A percentile compares a stretch with the other conserved stretches of the same genome.
These are phyloP conservation scores for Iris pallida DNA, from an alignment of 116 monocot species.

Conservation along the genomic window DNA sequence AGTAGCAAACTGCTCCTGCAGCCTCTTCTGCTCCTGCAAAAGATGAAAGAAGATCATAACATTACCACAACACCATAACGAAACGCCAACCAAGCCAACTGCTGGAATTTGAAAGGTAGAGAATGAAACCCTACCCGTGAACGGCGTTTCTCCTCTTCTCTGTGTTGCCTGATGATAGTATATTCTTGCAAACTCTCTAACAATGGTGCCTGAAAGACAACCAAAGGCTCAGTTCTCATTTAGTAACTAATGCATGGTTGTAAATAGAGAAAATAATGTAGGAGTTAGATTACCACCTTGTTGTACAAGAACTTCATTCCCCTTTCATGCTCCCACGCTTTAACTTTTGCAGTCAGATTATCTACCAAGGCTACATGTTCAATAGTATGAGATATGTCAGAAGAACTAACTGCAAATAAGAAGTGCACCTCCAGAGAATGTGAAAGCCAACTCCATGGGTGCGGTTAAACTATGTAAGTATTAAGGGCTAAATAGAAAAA, in stretches of 20 bases:
- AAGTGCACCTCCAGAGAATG: background rate
- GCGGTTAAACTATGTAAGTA: background rate
- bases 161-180: slow-evolving; percentile 38
- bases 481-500: background rate
- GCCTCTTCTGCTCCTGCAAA: slow-evolving; percentile 76
- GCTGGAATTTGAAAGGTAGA: background rate
- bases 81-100: background rate
- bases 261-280: background rate
- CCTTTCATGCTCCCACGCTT: slow-evolving; percentile 83
- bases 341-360: slow-evolving; percentile 55
- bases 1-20: slow-evolving; percentile 69
- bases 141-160: slow-evolving; percentile 71
- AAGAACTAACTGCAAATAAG: background rate
- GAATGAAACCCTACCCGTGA: slow-evolving; percentile 39
- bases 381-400: slow-evolving; percentile 2
- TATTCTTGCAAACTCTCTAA: slow-evolving; percentile 60
- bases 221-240: background rate
- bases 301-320: slow-evolving; percentile 61
- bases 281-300: slow-evolving; percentile 32
- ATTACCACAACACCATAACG: background rate
- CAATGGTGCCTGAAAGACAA: slow-evolving; percentile 35
- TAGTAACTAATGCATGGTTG: background rate
- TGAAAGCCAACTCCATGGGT: background rate
- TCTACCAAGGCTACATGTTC: slow-evolving; percentile 61
- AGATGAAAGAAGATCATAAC: background rate